A percentile compares a stretch with the other conserved stretches of the same genome.
phyloP scores from a whole-genome alignment of 1,284 basidiomycete genomes.

The Ceratobasidium papillatum region DNA sequence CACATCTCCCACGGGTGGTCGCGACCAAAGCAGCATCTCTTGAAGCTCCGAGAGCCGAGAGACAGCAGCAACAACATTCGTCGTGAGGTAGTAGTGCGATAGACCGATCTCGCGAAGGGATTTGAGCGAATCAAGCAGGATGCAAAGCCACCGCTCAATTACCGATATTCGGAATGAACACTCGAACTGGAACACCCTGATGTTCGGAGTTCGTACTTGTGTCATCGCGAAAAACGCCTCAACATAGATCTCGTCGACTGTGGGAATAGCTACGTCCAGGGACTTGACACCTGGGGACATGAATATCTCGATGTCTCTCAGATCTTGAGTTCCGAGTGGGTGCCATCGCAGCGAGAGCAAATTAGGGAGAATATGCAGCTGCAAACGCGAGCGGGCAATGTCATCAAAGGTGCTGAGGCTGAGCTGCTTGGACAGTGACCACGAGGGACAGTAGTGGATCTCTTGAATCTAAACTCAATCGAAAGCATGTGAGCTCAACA shows the following conservation, averaged over 20 bases:
- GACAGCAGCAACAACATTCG: slow-evolving; percentile 20
- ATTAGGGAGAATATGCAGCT: slow-evolving; percentile 29
- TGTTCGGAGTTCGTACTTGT: slow-evolving; percentile 27
- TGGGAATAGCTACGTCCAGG: slow-evolving; percentile 34
- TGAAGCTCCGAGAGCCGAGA: slow-evolving; percentile 27
- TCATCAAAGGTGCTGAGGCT: slow-evolving; percentile 33
- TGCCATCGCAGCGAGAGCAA: slow-evolving; percentile 34
- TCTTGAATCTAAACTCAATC: slow-evolving; percentile 30
- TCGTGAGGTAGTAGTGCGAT: slow-evolving; percentile 35
- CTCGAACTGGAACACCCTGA: slow-evolving; percentile 39
- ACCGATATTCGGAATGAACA: slow-evolving; percentile 15
- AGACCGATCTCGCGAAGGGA: slow-evolving; percentile 30
- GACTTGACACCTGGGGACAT: slow-evolving; percentile 25
- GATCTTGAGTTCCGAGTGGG: slow-evolving; percentile 23
- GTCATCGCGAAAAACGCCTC: slow-evolving; percentile 35
- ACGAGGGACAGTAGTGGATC: slow-evolving; percentile 27
- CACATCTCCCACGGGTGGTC: slow-evolving; percentile 32
- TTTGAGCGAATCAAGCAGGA: slow-evolving; percentile 22
- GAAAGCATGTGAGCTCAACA: background rate
- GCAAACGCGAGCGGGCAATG: slow-evolving; percentile 32
- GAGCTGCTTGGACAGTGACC: slow-evolving; percentile 30
- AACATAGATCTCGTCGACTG: slow-evolving; percentile 33
- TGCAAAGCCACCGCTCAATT: slow-evolving; percentile 32
- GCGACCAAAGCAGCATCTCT: slow-evolving; percentile 29
- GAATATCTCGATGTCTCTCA: slow-evolving; percentile 32